Base-by-base conservation (phyloP, 2,329 filamentous ascomycete species). In the Cercospora brassicicola region DNA sequence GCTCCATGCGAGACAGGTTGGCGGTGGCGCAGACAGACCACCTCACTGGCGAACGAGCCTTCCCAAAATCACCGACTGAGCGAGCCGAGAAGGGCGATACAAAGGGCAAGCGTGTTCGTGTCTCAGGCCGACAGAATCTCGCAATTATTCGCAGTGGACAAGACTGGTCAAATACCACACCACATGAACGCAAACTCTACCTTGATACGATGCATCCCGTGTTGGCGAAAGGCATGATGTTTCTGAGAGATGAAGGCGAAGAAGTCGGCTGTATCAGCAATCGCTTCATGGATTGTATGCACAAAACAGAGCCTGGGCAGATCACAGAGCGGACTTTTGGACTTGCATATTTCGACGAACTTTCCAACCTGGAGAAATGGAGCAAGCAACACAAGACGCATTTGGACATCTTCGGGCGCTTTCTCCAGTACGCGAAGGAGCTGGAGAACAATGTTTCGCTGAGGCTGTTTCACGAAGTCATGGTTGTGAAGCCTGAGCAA, bases 191-290 rank as follows among this genome's bases (percentile, higher is more conserved):
- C 1, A 76, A 78, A 55, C 70, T 84, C 1, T 84, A 84, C 69
- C 75, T 83, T 9, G 76, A 78, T 28, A 82, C 79, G 4, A 83
- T 84, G 80, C 81, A 83, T 63, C 82, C 82, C 0, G 79, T 82
- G 1, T 74, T 84, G 5, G 74, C 75, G 18, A 75, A 75, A 48
- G 82, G 82, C 0, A 84, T 84, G 82, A 73, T 79, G 18, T 84
- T 82, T 66, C 75, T 84, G 1, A 79, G 81, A 0, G 80, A 84
- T 62, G 68, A 81, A 30, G 82, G 82, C 1, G 71, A 73, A 2
- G 77, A 80, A n/a, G 77, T 84, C 11, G 82, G 82, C 0, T 84
- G 82, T 67, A 80, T 81, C 59, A 79, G 76, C 66, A 82, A 79
- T 59, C 79, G 81, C 3, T 80, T 84, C 53, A 83, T 82, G 82